Evolutionary conservation across 2,329 filamentous ascomycete species (phyloP).

Genomic region (Aspergillus phoenicis): DNA sequence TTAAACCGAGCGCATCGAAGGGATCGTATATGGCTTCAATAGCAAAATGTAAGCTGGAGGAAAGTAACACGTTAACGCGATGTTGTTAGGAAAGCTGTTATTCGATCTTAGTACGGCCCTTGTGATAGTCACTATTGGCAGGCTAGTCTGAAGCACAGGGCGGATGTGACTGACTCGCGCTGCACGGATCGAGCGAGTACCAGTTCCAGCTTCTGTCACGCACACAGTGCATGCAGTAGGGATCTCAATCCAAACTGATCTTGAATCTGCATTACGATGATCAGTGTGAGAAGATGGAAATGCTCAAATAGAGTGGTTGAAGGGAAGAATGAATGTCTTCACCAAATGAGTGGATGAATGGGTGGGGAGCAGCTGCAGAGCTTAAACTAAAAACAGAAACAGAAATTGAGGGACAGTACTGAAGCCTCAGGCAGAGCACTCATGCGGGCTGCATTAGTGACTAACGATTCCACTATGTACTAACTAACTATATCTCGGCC

Average conservation of each 20-base stretch:
- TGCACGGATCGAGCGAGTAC: constrained; percentile 60
- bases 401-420: not conserved
- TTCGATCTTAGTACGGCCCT: not conserved
- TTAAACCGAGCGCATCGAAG: constrained; percentile 70
- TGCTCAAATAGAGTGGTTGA: constrained; percentile 54
- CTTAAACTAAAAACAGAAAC: not conserved
- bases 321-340: constrained; percentile 53
- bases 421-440: not conserved
- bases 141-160: constrained; percentile 47
- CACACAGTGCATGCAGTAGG: constrained; percentile 52
- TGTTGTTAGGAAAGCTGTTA: constrained; percentile 10
- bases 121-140: constrained; percentile 44
- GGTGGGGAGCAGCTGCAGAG: constrained; percentile 32
- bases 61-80: too few relatives aligned
- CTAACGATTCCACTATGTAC: not conserved
- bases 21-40: constrained; percentile 70
- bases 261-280: constrained; percentile 49
- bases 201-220: constrained; percentile 51
- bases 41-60: constrained; percentile 54
- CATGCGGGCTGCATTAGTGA: not conserved
- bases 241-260: constrained; percentile 55
- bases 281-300: constrained; percentile 46
- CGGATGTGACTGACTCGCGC: constrained; percentile 52
- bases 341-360: constrained; percentile 54
- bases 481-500: too few relatives aligned